A percentile compares a stretch with the other conserved stretches of the same genome.
These are phyloP conservation scores for Blastobotrys buckinghamii DNA, from an alignment of 1,139 yeast genomes.

Conservation along the genomic window DNA sequence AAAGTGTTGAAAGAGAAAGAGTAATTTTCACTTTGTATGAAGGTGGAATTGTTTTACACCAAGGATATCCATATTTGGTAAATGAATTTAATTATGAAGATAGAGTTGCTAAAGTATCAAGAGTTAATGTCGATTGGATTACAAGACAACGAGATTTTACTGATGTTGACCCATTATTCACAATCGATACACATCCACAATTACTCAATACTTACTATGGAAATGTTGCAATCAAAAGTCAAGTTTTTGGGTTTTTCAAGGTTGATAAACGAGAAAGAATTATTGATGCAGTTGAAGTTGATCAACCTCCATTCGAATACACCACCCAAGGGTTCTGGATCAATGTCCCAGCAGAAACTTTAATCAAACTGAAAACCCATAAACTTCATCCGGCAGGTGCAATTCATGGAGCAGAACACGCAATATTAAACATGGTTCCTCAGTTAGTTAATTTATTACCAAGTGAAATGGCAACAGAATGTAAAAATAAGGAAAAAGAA, in stretches of 20 bases:
- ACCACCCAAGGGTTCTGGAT: conserved; percentile 86
- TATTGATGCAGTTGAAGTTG: conserved; percentile 86
- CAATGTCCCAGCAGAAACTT: conserved; percentile 62
- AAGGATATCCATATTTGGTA: conserved; percentile 83
- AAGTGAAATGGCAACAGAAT: conserved; percentile 81
- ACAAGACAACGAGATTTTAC: conserved; percentile 89
- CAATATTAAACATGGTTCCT: conserved; percentile 71
- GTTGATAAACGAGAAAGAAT: conserved; percentile 69
- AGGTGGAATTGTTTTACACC: conserved; percentile 92
- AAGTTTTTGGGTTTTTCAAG: conserved; percentile 91
- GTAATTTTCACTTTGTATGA: conserved; percentile 89
- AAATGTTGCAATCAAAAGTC: conserved; percentile 57
- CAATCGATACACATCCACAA: neutral
- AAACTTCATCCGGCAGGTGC: conserved; percentile 74
- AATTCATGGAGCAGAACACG: conserved; percentile 96
- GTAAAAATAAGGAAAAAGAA: conserved; percentile 96
- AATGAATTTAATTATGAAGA: conserved; percentile 75
- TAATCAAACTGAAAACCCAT: conserved; percentile 54
- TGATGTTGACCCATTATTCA: conserved; percentile 80
- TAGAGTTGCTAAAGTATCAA: conserved; percentile 70
- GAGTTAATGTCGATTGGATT: conserved; percentile 91
- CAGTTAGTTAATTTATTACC: conserved; percentile 54
- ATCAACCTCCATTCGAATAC: conserved; percentile 72
- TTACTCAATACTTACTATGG: conserved; percentile 39
- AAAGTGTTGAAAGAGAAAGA: conserved; percentile 84